A percentile compares a stretch with the other conserved stretches of the same genome.
phyloP scores from a whole-genome alignment of 306 rosid genomes.

The Biancaea sappan region DNA sequence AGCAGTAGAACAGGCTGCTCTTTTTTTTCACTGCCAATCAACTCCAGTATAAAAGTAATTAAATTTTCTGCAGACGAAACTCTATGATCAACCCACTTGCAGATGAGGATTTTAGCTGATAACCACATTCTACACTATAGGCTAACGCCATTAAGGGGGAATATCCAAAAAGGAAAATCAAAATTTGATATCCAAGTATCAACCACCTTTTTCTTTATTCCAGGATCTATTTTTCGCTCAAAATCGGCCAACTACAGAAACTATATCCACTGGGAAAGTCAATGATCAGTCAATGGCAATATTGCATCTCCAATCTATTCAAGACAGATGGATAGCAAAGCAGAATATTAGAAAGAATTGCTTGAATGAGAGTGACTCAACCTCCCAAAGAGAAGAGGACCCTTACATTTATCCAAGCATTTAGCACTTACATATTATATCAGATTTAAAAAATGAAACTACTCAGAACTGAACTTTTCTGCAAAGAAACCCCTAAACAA shows the following conservation, averaged over 20 bases:
- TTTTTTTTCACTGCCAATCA: constrained; percentile 7
- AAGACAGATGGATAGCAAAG: no score
- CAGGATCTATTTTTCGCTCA: neutral
- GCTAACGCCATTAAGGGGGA: neutral
- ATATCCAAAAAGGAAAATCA: neutral
- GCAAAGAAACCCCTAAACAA: neutral
- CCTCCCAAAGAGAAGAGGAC: neutral
- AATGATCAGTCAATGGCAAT: neutral
- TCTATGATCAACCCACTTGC: neutral
- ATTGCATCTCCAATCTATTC: neutral
- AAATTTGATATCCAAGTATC: neutral
- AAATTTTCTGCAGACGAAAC: constrained; percentile 7
- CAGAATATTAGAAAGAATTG: no score
- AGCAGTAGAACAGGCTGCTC: neutral
- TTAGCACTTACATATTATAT: no score
- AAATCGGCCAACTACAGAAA: neutral
- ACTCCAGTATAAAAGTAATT: neutral
- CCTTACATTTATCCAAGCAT: no score
- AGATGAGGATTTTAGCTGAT: neutral
- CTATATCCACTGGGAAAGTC: no score
- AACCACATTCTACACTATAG: neutral
- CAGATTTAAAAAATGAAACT: no score
- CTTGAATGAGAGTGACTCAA: neutral
- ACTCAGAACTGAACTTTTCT: no score
- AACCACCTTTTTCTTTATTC: neutral